Evolutionary conservation across 768 basidiomycete species (phyloP).

Genomic region (Pleurotus eryngii): DNA sequence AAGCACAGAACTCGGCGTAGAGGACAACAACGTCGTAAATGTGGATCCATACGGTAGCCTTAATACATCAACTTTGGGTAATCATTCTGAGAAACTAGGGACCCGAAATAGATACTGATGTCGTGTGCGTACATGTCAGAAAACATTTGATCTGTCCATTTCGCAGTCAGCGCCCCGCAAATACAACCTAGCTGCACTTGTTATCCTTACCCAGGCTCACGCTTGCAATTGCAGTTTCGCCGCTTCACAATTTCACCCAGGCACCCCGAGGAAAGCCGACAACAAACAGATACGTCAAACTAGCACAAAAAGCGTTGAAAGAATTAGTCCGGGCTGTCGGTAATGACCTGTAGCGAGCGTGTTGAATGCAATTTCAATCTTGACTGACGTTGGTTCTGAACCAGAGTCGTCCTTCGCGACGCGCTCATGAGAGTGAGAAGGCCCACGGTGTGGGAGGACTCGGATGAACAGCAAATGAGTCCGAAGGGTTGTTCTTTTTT

Average conservation of each 20-base stretch:
- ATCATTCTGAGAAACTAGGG: constrained; percentile 5
- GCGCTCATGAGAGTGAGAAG: too few relatives aligned
- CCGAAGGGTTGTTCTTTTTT: too few relatives aligned
- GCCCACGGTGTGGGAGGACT: too few relatives aligned
- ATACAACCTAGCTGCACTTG: too few relatives aligned
- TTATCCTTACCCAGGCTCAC: background rate
- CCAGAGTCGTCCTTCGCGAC: too few relatives aligned
- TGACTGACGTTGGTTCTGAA: too few relatives aligned
- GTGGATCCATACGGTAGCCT: background rate
- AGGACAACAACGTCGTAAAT: background rate
- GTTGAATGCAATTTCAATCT: too few relatives aligned
- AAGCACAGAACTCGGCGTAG: too few relatives aligned
- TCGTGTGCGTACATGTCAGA: constrained; percentile 5
- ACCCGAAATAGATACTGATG: constrained; percentile 1
- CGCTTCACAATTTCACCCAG: constrained; percentile 2
- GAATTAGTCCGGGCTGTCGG: too few relatives aligned
- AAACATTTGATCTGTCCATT: constrained; percentile 9
- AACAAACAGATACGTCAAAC: background rate
- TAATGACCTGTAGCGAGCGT: too few relatives aligned
- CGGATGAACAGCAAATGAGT: too few relatives aligned
- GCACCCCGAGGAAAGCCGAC: constrained; percentile 7
- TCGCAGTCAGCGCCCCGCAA: background rate
- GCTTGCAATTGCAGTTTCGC: constrained; percentile 6
- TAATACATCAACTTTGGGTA: background rate
- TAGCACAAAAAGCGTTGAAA: too few relatives aligned